phyloP scores from a whole-genome alignment of 129 eudicot genomes.

The Ambrosia artemisiifolia region DNA sequence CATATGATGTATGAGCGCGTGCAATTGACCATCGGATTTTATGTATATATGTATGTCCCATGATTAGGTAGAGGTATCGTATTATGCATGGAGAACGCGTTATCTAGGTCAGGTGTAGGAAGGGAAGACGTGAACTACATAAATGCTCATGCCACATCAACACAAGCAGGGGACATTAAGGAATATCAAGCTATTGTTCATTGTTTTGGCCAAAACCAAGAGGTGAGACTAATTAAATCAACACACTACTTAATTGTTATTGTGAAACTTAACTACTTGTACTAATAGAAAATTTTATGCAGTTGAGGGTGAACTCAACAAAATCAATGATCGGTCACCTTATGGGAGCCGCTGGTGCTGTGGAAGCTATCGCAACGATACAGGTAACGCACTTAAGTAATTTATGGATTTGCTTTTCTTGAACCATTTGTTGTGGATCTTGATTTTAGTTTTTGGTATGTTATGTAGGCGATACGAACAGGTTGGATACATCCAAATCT shows the following conservation, averaged over 20 bases:
- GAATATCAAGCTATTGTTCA: constrained; percentile 69
- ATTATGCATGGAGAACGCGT: constrained; percentile 77
- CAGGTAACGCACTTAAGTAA: constrained; percentile 43
- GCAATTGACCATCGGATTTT: not conserved
- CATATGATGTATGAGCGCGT: not conserved
- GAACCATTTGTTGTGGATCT: not conserved
- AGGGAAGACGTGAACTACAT: constrained; percentile 87
- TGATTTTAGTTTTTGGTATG: not conserved
- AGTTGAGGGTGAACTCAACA: constrained; percentile 84
- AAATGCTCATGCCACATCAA: constrained; percentile 88
- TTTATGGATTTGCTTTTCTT: not conserved
- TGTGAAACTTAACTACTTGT: not conserved
- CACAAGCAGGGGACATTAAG: constrained; percentile 77
- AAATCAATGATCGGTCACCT: constrained; percentile 92
- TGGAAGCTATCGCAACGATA: constrained; percentile 85
- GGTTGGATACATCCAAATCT: constrained; percentile 91
- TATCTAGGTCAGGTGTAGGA: constrained; percentile 59
- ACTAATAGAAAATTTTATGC: constrained; percentile 4
- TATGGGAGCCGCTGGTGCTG: constrained; percentile 91
- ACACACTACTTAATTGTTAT: not conserved
- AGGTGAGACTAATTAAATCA: constrained; percentile 33
- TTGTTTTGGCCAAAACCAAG: constrained; percentile 83
- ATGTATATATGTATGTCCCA: not conserved
- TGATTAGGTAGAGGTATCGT: constrained; percentile 59
- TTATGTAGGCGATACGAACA: constrained; percentile 15